These are phyloP conservation scores for Lodderomyces pseudojiufengensis DNA, from an alignment of 1,139 yeast genomes.

Conservation along the genomic window DNA sequence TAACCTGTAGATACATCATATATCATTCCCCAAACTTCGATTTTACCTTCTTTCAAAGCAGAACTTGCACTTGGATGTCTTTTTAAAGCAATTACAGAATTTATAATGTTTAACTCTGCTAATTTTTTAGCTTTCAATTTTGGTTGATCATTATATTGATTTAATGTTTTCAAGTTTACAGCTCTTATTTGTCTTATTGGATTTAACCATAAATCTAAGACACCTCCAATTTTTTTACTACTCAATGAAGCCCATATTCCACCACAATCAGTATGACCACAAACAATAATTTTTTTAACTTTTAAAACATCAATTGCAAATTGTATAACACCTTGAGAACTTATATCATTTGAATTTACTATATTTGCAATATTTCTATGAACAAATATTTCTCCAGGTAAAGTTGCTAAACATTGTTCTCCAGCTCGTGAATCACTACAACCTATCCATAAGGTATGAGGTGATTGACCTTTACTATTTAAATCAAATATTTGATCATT, in stretches of 20 bases:
- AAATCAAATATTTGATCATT: slow-evolving; percentile 61
- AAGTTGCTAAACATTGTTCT: slow-evolving; percentile 70
- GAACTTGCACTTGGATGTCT: slow-evolving; percentile 73
- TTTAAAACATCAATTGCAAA: slow-evolving; percentile 86
- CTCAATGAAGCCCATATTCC: slow-evolving; percentile 88
- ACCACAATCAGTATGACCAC: slow-evolving; percentile 99
- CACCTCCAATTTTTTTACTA: slow-evolving; percentile 67
- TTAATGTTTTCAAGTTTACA: slow-evolving; percentile 47
- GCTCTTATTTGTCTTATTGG: slow-evolving; percentile 72
- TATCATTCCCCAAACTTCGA: slow-evolving; percentile 84
- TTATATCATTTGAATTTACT: slow-evolving; percentile 66
- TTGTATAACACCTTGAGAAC: slow-evolving; percentile 80
- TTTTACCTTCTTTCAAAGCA: slow-evolving; percentile 67
- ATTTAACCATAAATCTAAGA: slow-evolving; percentile 73
- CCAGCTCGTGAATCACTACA: slow-evolving; percentile 93
- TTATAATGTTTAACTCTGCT: slow-evolving; percentile 75
- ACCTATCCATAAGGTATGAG: slow-evolving; percentile 94
- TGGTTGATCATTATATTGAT: slow-evolving; percentile 42
- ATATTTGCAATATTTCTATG: slow-evolving; percentile 90
- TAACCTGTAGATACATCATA: slow-evolving; percentile 83
- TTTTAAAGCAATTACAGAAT: slow-evolving; percentile 53
- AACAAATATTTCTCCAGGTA: slow-evolving; percentile 95
- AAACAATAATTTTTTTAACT: slow-evolving; percentile 78
- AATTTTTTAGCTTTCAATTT: slow-evolving; percentile 58
- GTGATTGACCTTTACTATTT: slow-evolving; percentile 83